Evolutionary conservation across 768 basidiomycete genomes (phyloP).

Genomic region (Mycena leptocephala): DNA sequence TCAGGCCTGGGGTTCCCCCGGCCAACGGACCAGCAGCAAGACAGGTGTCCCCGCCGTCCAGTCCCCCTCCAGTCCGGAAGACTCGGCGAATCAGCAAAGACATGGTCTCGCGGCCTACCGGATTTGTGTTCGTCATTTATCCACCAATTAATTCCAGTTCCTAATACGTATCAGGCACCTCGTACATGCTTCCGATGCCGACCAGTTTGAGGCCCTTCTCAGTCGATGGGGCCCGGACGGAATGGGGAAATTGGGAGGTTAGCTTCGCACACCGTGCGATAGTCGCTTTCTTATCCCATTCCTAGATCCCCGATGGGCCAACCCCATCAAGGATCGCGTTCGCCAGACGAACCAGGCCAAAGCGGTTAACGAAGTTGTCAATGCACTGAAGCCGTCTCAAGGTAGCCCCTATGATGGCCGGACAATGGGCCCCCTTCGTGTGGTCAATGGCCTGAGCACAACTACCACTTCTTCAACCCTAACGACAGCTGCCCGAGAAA

Average conservation of each 20-base stretch:
- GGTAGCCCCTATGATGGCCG: conserved; percentile 59
- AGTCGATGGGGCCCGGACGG: conserved; percentile 93
- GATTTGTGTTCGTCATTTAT: conserved; percentile 80
- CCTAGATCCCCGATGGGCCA: conserved; percentile 91
- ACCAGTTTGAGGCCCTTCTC: conserved; percentile 90
- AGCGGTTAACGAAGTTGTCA: conserved; percentile 86
- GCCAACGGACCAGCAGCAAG: conserved; percentile 48
- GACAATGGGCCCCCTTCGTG: conserved; percentile 73
- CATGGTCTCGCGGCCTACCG: conserved; percentile 89
- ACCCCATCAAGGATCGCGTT: conserved; percentile 87
- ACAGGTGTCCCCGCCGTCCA: conserved; percentile 51
- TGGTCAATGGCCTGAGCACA: conserved; percentile 85
- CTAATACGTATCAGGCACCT: conserved; percentile 75
- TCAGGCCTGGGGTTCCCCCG: conserved; percentile 47
- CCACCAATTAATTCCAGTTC: conserved; percentile 37
- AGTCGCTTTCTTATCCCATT: conserved; percentile 43
- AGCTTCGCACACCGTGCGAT: conserved; percentile 45
- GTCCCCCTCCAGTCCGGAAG: conserved; percentile 61
- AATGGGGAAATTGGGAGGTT: conserved; percentile 90
- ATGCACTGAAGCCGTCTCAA: conserved; percentile 74
- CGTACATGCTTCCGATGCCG: conserved; percentile 92
- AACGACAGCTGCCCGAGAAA: conserved; percentile 85
- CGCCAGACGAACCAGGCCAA: conserved; percentile 76
- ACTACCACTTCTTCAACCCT: conserved; percentile 79
- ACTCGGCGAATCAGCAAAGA: conserved; percentile 86